These are phyloP conservation scores for Yarrowia hollandica DNA, from an alignment of 805 yeast species.

Conservation along the genomic window DNA sequence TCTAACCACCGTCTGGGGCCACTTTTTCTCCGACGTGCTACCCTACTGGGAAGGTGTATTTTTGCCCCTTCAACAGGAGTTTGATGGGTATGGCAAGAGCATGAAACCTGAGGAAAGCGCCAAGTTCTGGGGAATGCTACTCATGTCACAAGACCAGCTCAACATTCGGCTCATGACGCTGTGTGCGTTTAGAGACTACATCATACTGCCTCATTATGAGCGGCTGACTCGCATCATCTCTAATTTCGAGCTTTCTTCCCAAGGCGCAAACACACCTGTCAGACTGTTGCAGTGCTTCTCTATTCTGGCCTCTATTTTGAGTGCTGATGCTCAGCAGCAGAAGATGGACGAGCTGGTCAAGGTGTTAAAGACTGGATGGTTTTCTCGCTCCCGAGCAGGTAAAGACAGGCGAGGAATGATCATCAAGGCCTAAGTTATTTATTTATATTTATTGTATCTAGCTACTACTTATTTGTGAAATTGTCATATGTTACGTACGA, in stretches of 20 bases:
- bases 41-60: slow-evolving; percentile 63
- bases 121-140: slow-evolving; percentile 42
- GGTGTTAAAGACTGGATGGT: slow-evolving; percentile 37
- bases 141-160: slow-evolving; percentile 33
- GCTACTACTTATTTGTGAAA: neutral
- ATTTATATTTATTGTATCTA: slow-evolving; percentile 3
- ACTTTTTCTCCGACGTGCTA: slow-evolving; percentile 54
- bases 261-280: slow-evolving; percentile 37
- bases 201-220: slow-evolving; percentile 40
- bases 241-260: slow-evolving; percentile 31
- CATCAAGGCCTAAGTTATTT: slow-evolving; percentile 10
- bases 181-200: slow-evolving; percentile 42
- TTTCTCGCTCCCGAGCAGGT: slow-evolving; percentile 36
- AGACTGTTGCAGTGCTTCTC: slow-evolving; percentile 63
- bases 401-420: slow-evolving; percentile 38
- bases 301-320: slow-evolving; percentile 53
- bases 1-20: slow-evolving; percentile 53
- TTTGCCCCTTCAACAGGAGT: slow-evolving; percentile 57
- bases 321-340: slow-evolving; percentile 56
- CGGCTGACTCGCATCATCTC: slow-evolving; percentile 34
- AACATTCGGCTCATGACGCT: slow-evolving; percentile 40
- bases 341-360: slow-evolving; percentile 55
- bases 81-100: slow-evolving; percentile 49
- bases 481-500: no score
- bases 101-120: slow-evolving; percentile 42